These are phyloP conservation scores for Combretum micranthum DNA, from an alignment of 345 rosid species.

Conservation along the genomic window DNA sequence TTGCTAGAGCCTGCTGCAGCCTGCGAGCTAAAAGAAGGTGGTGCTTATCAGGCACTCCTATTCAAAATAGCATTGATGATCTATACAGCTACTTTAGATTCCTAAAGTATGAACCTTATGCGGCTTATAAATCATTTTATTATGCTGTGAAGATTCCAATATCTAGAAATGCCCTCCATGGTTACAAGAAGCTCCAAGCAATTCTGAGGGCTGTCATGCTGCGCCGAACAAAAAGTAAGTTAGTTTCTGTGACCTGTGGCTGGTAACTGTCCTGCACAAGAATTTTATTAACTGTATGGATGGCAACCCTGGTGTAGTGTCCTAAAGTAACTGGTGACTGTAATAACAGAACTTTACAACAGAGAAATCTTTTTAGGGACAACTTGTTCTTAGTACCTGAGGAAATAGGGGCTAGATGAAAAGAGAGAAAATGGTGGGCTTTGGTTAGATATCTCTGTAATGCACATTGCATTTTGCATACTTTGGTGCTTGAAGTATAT, in stretches of 20 bases:
- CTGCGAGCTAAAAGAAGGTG: constrained; percentile 94
- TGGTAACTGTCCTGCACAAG: no score
- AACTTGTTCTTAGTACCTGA: no score
- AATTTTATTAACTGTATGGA: no score
- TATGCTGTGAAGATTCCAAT: constrained; percentile 59
- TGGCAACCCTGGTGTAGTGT: no score
- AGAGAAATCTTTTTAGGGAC: no score
- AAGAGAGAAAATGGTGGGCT: no score
- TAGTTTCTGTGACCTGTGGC: constrained; percentile 3
- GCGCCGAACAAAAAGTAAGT: constrained; percentile 95
- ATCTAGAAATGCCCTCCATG: constrained; percentile 56
- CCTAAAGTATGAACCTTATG: constrained; percentile 82
- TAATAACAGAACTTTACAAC: no score
- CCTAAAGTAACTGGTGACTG: no score
- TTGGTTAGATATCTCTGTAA: no score
- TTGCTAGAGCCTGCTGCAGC: constrained; percentile 92
- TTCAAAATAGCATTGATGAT: constrained; percentile 89
- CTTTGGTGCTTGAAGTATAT: no score
- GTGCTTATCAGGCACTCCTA: constrained; percentile 99
- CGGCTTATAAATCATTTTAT: constrained; percentile 55
- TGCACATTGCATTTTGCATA: no score
- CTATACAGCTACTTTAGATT: constrained; percentile 95
- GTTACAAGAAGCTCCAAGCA: constrained; percentile 93
- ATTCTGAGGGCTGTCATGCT: constrained; percentile 82
- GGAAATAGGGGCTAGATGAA: no score